Conservation (phyloP, 176 grass and related monocot genomes). For the Aechmea fasciata region DNA sequence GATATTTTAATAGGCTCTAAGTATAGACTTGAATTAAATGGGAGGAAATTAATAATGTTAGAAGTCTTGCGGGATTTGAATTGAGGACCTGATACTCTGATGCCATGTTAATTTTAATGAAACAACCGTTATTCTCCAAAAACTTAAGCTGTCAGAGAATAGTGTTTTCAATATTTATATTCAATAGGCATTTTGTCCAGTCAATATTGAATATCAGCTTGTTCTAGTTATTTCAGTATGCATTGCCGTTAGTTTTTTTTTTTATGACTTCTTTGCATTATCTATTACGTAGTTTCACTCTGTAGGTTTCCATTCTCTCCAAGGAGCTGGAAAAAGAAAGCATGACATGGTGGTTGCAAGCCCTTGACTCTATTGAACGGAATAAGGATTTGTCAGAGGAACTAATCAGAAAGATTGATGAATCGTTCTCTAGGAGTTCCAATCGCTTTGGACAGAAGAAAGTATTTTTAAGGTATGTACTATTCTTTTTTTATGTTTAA, state of each 20-base stretch:
- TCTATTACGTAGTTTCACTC: not conserved
- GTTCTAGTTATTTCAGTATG: not conserved
- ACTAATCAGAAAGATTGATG: slow-evolving; percentile 74
- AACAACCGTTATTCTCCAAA: too few relatives aligned
- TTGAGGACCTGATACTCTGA: too few relatives aligned
- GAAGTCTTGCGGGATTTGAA: too few relatives aligned
- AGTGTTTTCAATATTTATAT: too few relatives aligned
- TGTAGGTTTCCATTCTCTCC: slow-evolving; percentile 52
- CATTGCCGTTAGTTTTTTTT: not conserved
- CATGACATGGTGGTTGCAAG: slow-evolving; percentile 67
- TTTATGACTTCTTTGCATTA: slow-evolving; percentile 4
- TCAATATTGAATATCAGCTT: not conserved
- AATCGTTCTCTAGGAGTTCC: slow-evolving; percentile 54
- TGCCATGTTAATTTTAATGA: too few relatives aligned
- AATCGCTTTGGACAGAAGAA: slow-evolving; percentile 49
- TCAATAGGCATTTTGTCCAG: too few relatives aligned
- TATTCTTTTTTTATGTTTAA: slow-evolving; percentile 21
- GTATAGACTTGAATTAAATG: too few relatives aligned
- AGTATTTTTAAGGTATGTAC: slow-evolving; percentile 57
- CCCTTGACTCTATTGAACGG: slow-evolving; percentile 59
- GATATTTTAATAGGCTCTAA: too few relatives aligned
- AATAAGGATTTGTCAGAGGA: slow-evolving; percentile 53
- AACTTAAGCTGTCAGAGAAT: too few relatives aligned
- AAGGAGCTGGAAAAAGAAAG: slow-evolving; percentile 48
- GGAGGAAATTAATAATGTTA: too few relatives aligned